phyloP scores from a whole-genome alignment of 345 rosid species.

The Eucalyptus camaldulensis region DNA sequence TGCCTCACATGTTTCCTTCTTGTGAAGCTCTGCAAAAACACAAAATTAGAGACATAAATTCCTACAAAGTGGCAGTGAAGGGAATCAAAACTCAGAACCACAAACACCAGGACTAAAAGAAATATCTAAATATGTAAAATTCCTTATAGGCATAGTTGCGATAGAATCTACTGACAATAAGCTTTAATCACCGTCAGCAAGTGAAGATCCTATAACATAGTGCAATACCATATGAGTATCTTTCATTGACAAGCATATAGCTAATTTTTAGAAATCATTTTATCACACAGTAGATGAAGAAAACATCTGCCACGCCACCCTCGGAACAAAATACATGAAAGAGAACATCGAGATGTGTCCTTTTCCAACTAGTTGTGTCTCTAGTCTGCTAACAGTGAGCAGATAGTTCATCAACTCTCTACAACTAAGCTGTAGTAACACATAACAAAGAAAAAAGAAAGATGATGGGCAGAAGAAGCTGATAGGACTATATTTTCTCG shows the following conservation, averaged over 20 bases:
- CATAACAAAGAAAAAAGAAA: neutral
- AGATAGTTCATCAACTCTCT: neutral
- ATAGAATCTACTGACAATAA: neutral
- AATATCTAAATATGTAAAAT: neutral
- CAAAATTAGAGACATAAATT: neutral
- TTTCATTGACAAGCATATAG: neutral
- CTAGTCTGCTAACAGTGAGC: neutral
- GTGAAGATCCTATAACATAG: neutral
- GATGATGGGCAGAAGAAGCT: neutral
- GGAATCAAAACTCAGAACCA: neutral
- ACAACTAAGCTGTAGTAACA: neutral
- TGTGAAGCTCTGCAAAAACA: slow-evolving; percentile 20
- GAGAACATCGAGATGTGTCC: neutral
- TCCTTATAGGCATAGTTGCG: neutral
- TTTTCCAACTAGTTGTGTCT: neutral
- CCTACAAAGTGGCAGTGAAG: neutral
- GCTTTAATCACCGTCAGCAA: neutral
- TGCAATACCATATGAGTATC: neutral
- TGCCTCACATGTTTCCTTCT: slow-evolving; percentile 36
- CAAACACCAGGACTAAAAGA: neutral
- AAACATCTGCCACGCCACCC: neutral
- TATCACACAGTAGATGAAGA: neutral
- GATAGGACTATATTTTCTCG: neutral
- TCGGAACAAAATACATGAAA: neutral
- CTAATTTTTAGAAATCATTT: neutral